Evolutionary conservation across 1,284 basidiomycete species (phyloP).

Genomic region (Cryptococcus sp.): DNA sequence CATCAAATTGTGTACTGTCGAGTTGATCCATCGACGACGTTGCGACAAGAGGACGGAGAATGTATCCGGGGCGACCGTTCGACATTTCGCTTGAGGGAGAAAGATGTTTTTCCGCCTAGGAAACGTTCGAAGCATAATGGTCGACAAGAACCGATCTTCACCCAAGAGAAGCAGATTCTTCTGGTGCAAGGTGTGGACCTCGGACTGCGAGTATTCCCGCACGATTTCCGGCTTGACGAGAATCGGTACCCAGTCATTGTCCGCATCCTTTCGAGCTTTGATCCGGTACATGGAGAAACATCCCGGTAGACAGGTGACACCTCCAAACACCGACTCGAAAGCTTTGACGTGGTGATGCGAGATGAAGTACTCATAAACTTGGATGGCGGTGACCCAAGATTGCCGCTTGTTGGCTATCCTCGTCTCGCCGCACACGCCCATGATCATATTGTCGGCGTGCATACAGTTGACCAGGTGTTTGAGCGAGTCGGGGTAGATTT

Average conservation of each 20-base stretch:
- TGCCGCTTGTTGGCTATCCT: slow-evolving; percentile 96
- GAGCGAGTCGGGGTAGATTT: slow-evolving; percentile 80
- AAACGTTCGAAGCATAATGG: slow-evolving; percentile 89
- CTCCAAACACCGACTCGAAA: slow-evolving; percentile 98
- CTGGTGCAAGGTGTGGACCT: slow-evolving; percentile 91
- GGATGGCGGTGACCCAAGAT: slow-evolving; percentile 97
- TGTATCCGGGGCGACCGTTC: slow-evolving; percentile 93
- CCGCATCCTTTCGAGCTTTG: slow-evolving; percentile 79
- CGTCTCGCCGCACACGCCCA: slow-evolving; percentile 99
- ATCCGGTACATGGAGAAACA: slow-evolving; percentile 99
- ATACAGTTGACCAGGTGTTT: slow-evolving; percentile 89
- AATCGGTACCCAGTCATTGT: slow-evolving; percentile 96
- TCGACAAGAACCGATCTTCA: slow-evolving; percentile 97
- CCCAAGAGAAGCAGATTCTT: slow-evolving; percentile 95
- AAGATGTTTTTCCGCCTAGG: slow-evolving; percentile 99
- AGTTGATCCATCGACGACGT: slow-evolving; percentile 98
- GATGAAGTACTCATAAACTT: slow-evolving; percentile 97
- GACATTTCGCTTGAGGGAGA: slow-evolving; percentile 88
- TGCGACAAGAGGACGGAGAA: slow-evolving; percentile 92
- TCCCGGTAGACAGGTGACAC: slow-evolving; percentile 97
- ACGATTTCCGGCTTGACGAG: slow-evolving; percentile 97
- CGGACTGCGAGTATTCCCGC: slow-evolving; percentile 90
- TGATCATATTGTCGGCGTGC: slow-evolving; percentile 97
- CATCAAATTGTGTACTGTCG: slow-evolving; percentile 98
- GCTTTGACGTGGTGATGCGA: slow-evolving; percentile 97